Conservation (phyloP, 129 eudicot genomes). For the Logfia minima region DNA sequence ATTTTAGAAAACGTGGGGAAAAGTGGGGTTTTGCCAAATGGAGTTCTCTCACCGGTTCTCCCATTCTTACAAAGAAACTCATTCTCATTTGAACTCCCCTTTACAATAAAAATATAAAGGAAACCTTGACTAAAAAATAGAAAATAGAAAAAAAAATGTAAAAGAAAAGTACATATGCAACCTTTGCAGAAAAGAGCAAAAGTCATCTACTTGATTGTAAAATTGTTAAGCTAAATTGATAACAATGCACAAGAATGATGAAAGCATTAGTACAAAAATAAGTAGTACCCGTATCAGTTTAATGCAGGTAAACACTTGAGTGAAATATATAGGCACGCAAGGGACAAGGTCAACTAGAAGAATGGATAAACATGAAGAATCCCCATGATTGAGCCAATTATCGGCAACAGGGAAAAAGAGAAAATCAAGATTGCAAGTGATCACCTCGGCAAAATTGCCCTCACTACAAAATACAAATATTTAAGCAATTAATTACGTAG, state of each 20-base stretch:
- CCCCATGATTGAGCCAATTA: conserved; percentile 23
- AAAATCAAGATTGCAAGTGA: conserved; percentile 31
- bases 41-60: too few relatives aligned
- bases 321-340: conserved; percentile 12
- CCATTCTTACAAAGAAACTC: too few relatives aligned
- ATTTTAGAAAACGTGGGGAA: too few relatives aligned
- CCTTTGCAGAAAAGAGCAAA: not conserved
- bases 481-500: not conserved
- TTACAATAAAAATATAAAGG: not conserved
- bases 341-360: conserved; percentile 10
- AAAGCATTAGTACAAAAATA: not conserved
- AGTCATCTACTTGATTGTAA: conserved; percentile 5
- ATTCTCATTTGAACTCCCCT: too few relatives aligned
- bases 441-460: conserved; percentile 30
- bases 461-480: not conserved
- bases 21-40: too few relatives aligned
- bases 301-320: not conserved
- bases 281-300: not conserved
- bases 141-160: too few relatives aligned
- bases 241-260: not conserved
- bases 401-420: conserved; percentile 51
- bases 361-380: conserved; percentile 10
- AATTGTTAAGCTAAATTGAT: not conserved
- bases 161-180: too few relatives aligned
- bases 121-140: not conserved